Percentiles rank a stretch among this genome's conserved stretches.
Evolutionary conservation across 148 eudicot species (phyloP).

Genomic region (Pouteria glomerata): DNA sequence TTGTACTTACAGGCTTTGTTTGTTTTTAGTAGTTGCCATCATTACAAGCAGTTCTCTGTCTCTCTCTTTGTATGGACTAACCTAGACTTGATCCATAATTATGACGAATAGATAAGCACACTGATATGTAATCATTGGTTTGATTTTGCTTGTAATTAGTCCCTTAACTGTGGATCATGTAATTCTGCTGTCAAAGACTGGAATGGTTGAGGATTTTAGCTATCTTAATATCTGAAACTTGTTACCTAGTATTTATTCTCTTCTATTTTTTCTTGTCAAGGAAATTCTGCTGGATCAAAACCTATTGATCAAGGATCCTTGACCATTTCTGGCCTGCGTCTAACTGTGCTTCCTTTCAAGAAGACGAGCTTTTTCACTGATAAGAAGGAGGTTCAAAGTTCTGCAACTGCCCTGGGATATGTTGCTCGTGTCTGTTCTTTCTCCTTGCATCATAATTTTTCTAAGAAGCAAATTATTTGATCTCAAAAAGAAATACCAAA

Average conservation of each 20-base stretch:
- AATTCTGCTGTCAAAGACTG: neutral
- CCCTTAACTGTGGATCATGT: neutral
- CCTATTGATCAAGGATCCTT: constrained; percentile 55
- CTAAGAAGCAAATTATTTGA: too few relatives aligned
- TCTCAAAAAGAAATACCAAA: constrained; percentile 1
- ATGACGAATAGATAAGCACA: too few relatives aligned
- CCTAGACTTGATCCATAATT: neutral
- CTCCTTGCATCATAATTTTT: too few relatives aligned
- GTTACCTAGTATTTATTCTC: neutral
- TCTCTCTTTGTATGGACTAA: neutral
- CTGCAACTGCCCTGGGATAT: constrained; percentile 96
- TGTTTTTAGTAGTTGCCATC: neutral
- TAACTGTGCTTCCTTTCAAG: constrained; percentile 75
- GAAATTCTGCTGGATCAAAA: constrained; percentile 51
- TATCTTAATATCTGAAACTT: neutral
- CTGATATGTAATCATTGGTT: neutral
- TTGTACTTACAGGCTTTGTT: neutral
- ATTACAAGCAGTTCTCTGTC: neutral
- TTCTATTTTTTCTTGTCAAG: constrained; percentile 32
- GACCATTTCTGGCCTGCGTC: constrained; percentile 75
- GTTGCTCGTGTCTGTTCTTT: constrained; percentile 78
- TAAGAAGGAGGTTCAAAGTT: constrained; percentile 92
- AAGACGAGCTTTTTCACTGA: constrained; percentile 90
- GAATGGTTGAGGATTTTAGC: neutral
- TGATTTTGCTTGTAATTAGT: neutral